Conservation (phyloP, 1,284 basidiomycete species). For the Trichosporon sp. region DNA sequence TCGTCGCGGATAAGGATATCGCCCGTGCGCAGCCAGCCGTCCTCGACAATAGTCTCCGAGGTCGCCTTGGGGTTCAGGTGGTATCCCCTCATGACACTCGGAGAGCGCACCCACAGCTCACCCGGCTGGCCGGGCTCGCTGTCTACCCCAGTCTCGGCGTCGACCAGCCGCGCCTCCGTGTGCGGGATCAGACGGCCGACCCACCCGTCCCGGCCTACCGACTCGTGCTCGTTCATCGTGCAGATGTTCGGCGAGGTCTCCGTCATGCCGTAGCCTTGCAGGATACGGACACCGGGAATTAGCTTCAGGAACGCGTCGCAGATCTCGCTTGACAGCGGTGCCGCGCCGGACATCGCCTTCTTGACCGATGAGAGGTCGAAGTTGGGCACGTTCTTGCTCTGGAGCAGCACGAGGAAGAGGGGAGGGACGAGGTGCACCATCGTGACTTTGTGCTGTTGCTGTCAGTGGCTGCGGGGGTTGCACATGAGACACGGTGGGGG, state of each 20-base stretch:
- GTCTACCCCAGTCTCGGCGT: constrained; percentile 34
- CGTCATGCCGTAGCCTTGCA: constrained; percentile 49
- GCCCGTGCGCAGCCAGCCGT: constrained; percentile 77
- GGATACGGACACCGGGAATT: constrained; percentile 26
- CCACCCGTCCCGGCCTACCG: constrained; percentile 53
- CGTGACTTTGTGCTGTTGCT: constrained; percentile 61
- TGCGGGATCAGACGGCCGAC: constrained; percentile 71
- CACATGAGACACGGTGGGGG: no score
- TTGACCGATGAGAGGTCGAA: constrained; percentile 63
- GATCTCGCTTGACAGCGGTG: constrained; percentile 59
- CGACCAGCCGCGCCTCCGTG: constrained; percentile 66
- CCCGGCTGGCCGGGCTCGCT: constrained; percentile 59
- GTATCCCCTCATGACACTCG: constrained; percentile 70
- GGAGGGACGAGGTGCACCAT: constrained; percentile 71
- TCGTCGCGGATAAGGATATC: constrained; percentile 62
- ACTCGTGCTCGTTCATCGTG: constrained; percentile 29
- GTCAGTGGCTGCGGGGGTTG: constrained; percentile 56
- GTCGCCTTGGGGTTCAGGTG: constrained; percentile 64
- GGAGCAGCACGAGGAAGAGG: constrained; percentile 57
- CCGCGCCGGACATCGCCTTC: constrained; percentile 68
- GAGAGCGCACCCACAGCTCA: constrained; percentile 74
- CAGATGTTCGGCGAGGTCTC: constrained; percentile 49
- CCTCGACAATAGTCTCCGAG: constrained; percentile 53
- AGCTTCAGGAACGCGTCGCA: constrained; percentile 25
- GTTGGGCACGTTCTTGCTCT: constrained; percentile 58